Evolutionary conservation across 2,329 filamentous ascomycete species (phyloP).

Genomic region (Blumeria graminis): DNA sequence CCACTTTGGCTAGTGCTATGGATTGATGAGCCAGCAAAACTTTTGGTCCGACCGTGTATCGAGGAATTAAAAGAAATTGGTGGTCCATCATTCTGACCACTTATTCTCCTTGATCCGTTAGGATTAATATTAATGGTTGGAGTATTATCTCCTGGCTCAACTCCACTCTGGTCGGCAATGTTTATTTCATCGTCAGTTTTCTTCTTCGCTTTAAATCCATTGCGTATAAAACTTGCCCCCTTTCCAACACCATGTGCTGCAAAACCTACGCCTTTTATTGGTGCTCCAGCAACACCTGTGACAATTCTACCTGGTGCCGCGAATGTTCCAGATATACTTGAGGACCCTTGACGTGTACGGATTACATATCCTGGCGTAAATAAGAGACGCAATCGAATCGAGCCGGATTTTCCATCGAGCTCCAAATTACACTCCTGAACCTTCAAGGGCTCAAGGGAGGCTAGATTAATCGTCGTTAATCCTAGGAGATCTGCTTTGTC

Average conservation of each 20-base stretch:
- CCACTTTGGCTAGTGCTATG: slow-evolving; percentile 34
- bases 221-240: slow-evolving; percentile 74
- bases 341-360: slow-evolving; percentile 66
- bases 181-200: slow-evolving; percentile 24
- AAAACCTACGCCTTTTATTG: slow-evolving; percentile 75
- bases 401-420: slow-evolving; percentile 76
- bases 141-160: slow-evolving; percentile 20
- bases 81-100: slow-evolving; percentile 6
- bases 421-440: slow-evolving; percentile 48
- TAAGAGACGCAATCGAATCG: slow-evolving; percentile 56
- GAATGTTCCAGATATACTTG: slow-evolving; percentile 83
- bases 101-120: slow-evolving; percentile 2
- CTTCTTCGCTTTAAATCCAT: slow-evolving; percentile 55
- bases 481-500: slow-evolving; percentile 88
- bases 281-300: slow-evolving; percentile 54
- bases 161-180: slow-evolving; percentile 18
- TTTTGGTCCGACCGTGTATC: slow-evolving; percentile 24
- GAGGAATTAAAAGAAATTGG: slow-evolving; percentile 6
- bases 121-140: slow-evolving; percentile 4
- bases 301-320: slow-evolving; percentile 71
- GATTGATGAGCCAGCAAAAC: slow-evolving; percentile 39
- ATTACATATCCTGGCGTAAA: slow-evolving; percentile 88
- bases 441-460: slow-evolving; percentile 63
- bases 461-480: slow-evolving; percentile 47
- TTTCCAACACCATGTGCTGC: slow-evolving; percentile 47